phyloP scores from a whole-genome alignment of 768 basidiomycete species.

The Megacollybia marginata region DNA sequence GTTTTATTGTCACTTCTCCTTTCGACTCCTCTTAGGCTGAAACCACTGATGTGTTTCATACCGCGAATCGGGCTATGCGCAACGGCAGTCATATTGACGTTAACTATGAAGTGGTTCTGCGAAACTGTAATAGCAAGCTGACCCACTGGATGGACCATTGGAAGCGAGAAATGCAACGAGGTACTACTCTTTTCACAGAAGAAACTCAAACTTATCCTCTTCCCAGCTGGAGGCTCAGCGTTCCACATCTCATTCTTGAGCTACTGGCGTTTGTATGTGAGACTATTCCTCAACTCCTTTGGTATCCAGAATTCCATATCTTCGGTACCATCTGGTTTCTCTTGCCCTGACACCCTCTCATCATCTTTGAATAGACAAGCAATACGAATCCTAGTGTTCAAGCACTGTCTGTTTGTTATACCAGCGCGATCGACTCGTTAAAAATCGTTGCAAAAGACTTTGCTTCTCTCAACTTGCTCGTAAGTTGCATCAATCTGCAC shows the following conservation, averaged over 20 bases:
- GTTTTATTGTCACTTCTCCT: neutral
- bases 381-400: conserved; percentile 50
- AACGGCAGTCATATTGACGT: conserved; percentile 47
- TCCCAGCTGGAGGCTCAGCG: conserved; percentile 57
- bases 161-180: conserved; percentile 66
- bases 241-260: conserved; percentile 73
- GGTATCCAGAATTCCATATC: conserved; percentile 61
- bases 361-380: neutral
- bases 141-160: conserved; percentile 68
- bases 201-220: conserved; percentile 4
- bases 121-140: conserved; percentile 65
- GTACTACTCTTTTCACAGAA: conserved; percentile 22
- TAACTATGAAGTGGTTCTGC: conserved; percentile 66
- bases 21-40: conserved; percentile 44
- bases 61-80: conserved; percentile 34
- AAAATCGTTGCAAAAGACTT: conserved; percentile 71
- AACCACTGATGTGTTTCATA: conserved; percentile 66
- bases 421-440: conserved; percentile 65
- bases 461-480: conserved; percentile 65
- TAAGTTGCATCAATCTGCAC: conserved; percentile 23
- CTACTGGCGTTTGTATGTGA: conserved; percentile 72
- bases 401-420: conserved; percentile 65
- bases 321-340: conserved; percentile 30
- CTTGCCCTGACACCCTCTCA: neutral
- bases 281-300: conserved; percentile 80